These are phyloP conservation scores for Lomentospora prolificans DNA, from an alignment of 2,329 filamentous ascomycete genomes.

Conservation along the genomic window DNA sequence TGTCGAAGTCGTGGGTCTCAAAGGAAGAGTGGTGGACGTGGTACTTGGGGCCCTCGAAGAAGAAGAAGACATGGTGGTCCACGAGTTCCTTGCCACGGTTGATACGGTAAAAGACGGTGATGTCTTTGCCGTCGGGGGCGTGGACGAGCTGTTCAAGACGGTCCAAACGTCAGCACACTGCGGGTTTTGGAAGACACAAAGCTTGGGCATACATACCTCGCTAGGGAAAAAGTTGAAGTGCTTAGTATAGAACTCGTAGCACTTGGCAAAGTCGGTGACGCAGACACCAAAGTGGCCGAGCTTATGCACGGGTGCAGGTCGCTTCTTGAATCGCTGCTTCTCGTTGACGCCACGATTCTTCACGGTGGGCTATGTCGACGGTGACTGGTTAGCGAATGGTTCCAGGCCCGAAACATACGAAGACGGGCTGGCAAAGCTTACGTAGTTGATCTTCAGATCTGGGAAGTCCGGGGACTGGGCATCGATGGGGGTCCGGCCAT, in stretches of 20 bases:
- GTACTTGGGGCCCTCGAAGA: conserved; percentile 32
- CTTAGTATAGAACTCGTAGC: conserved; percentile 37
- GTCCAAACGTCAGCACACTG: too few species aligned
- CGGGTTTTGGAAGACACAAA: background rate
- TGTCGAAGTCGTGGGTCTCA: conserved; percentile 63
- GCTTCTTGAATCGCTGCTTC: conserved; percentile 38
- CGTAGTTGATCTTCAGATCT: conserved; percentile 35
- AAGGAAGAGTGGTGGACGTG: conserved; percentile 61
- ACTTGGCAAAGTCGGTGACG: conserved; percentile 38
- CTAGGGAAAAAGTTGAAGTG: conserved; percentile 43
- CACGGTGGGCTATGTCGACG: conserved; percentile 24
- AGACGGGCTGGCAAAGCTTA: too few species aligned
- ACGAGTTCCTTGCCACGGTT: conserved; percentile 32
- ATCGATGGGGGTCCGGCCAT: conserved; percentile 36
- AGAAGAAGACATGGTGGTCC: conserved; percentile 43
- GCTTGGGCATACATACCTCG: conserved; percentile 33
- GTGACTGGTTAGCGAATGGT: too few species aligned
- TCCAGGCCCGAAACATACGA: too few species aligned
- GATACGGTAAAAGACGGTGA: conserved; percentile 35
- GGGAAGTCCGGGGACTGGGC: conserved; percentile 24
- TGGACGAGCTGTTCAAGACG: conserved; percentile 14
- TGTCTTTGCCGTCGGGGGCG: conserved; percentile 21
- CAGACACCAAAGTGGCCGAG: conserved; percentile 46
- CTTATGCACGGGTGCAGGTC: conserved; percentile 40
- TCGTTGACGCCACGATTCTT: conserved; percentile 31